phyloP scores from a whole-genome alignment of 2,329 filamentous ascomycete genomes.

The Ophiocordyceps robertsii region DNA sequence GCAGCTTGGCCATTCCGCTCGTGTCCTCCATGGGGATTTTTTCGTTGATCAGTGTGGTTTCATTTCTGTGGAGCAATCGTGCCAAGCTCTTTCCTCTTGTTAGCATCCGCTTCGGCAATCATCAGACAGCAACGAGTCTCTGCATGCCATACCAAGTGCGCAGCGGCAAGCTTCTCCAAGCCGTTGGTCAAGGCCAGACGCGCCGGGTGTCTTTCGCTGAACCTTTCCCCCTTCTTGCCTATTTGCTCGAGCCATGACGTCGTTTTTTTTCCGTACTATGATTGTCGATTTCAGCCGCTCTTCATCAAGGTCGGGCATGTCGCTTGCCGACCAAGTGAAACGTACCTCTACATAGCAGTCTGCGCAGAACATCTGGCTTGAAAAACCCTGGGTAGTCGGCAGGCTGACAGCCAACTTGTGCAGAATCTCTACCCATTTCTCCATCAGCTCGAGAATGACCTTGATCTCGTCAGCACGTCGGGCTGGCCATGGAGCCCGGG shows the following conservation, averaged over 20 bases:
- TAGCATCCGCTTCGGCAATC: background rate
- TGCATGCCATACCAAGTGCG: background rate
- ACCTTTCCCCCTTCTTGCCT: constrained; percentile 7
- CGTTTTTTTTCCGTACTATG: background rate
- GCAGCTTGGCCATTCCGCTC: background rate
- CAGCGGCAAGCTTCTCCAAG: background rate
- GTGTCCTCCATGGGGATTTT: background rate
- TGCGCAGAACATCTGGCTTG: background rate
- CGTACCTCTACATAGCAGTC: background rate
- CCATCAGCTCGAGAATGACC: background rate
- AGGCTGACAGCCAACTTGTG: background rate
- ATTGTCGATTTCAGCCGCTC: background rate
- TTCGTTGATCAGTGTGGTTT: background rate
- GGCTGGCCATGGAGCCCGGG: background rate
- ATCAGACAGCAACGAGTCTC: background rate
- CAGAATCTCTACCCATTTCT: background rate
- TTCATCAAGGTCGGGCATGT: background rate
- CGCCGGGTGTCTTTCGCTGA: background rate
- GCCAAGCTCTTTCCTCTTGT: background rate
- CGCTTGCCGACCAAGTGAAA: background rate
- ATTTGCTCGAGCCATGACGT: background rate
- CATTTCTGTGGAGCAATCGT: background rate
- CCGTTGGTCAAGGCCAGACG: background rate
- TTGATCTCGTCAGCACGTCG: background rate
- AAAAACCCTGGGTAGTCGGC: background rate